Base-by-base conservation (phyloP, 768 basidiomycete genomes). In the Jaapia argillacea region DNA sequence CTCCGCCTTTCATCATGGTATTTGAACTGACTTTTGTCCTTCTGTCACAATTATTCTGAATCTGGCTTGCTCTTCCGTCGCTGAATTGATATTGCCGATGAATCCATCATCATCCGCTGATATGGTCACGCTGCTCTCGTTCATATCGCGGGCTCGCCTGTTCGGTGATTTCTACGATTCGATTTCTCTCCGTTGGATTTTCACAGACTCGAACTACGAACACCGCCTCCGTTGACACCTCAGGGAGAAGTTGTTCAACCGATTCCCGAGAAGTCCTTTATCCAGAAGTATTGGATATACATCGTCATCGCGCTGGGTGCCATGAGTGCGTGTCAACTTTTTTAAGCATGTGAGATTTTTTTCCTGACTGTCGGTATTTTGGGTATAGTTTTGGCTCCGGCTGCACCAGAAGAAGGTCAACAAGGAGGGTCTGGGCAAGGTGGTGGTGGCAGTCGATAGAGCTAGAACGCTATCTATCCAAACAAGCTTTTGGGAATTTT, bases 251-350 rank as follows among this genome's bases (percentile, higher is more conserved):
- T 77, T 16, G 65, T 84, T 20, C 58, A 68, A 45, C 74, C 79
- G 0, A 57, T 66, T 25, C 71, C 73, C 0, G 87, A 93, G 55
- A 85, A 90, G 60, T 66, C 77, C 7, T 88, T 92, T 60, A 45
- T 91, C 33, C 84, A 88, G 54, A 92, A 91, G 58, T 93, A 93
- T 60, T 93, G 91, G 91, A 68, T 91, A 60, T 91, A 90, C 53
- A 73, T 88, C 27, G 64, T 71, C 33, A 69, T 77, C 3, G 58
- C 75, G 36, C 58, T 82, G 6, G 54, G 83, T 14, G 73, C 78
- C 36, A 54, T 84, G 14, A 42, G 81, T 85, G 55, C 60, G 80
- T 72, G 38, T 25, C 1, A 39, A 26, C 12, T 33, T 16, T 33
- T 2, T 31, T 3, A 21, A 5, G 41, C n/a, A 12, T 33, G 13